Evolutionary conservation across 169 alveolate genomes (phyloP), one percentile per base, ranked within the genome.

Genomic region (Eimeria acervulina): DNA sequence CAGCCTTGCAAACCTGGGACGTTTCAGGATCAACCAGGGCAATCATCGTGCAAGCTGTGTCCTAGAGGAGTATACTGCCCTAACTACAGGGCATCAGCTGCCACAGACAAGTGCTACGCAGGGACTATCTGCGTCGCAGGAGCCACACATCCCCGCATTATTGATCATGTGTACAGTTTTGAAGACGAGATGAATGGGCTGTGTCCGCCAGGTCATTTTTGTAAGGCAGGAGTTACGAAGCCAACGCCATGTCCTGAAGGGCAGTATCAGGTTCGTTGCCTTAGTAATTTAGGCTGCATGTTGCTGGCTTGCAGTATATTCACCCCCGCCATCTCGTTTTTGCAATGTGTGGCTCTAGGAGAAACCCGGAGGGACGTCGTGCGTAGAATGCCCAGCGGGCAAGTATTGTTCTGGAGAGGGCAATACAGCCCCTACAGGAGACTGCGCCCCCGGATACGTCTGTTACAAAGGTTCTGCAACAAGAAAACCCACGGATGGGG

Each of bases 1-100:
- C 44, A 63, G 40, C 94, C 90, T 8, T 95, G 96, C 81, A 55
- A 42, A 36, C 91, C 78, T 13, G 98, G 98, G 44, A 88, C 95
- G 78, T 95, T 95, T 59, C 97, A 96, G 72, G 96, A 84, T 74
- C 97, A 97, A 33, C 55, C 40, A 42, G 99, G 98, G 0, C 72
- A 96, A 15, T 72, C 40, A 5, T 97, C 96, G 40, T 96, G 97
- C 85, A 93, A 15, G 38, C 95, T 85, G n/a, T 98, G 98, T 55
- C 90, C 97, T 13, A 90, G 66, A 38, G 98, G 97, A 1, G 10
- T 52, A n/a, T 97, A 95, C 95, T 98, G 98, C 72, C 93, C 94
- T 10, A 44, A 44, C 28, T 80, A 93, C 72, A 98, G 98, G 40
- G 90, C 97, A n/a, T 23, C 93, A 6, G 96, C 95, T n/a, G 95